Base-by-base conservation (phyloP, 2,329 filamentous ascomycete genomes). In the Elsinoe fawcettii region DNA sequence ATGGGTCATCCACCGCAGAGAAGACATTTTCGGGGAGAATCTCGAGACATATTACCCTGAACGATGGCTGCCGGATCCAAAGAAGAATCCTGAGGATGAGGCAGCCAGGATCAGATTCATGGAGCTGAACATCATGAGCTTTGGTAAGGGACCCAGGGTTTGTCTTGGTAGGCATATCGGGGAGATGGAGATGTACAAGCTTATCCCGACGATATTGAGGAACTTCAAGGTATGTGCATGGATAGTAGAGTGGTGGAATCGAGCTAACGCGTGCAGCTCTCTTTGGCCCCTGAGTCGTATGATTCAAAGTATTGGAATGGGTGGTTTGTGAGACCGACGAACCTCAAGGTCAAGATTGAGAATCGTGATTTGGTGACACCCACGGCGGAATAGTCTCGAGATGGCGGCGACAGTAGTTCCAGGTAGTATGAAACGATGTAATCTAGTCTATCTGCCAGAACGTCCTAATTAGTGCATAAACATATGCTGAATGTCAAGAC, bases 111-210 rank as follows among this genome's bases (percentile, higher is more conserved):
- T 49, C 25, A 23, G 44, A 30, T 16, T 18, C 23, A 49, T 49
- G 44, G 44, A 49, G 23, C 16, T 49, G 11, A 49, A 49, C 23
- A 49, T 49, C 9, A 32, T 49, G 44, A 49, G 44, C 25, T 81
- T 80, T 58, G 78, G 77, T 0, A 77, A 77, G 65, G 79, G 78
- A 0, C 64, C 75, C 0, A 66, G 75, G 9, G 68, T 74, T 11
- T 80, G 77, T 57, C 62, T 80, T 43, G 78, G 78, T 0, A 73
- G 71, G 58, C 72, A 77, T 43, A 76, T 81, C 58, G 78, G 77
- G 1, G 70, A 75, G 63, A 77, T 80, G 75, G 78, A 80, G 66
- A 62, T 80, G 54, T 78, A 72, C 64, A 80, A 81, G 68, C 22
- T 49, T 11, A 49, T 49, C 6, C 44, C 44, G 8, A 49, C 44